Evolutionary conservation across 2,329 filamentous ascomycete genomes (phyloP), one percentile per base, ranked within the genome.

Genomic region (Rasamsonia emersonii): DNA sequence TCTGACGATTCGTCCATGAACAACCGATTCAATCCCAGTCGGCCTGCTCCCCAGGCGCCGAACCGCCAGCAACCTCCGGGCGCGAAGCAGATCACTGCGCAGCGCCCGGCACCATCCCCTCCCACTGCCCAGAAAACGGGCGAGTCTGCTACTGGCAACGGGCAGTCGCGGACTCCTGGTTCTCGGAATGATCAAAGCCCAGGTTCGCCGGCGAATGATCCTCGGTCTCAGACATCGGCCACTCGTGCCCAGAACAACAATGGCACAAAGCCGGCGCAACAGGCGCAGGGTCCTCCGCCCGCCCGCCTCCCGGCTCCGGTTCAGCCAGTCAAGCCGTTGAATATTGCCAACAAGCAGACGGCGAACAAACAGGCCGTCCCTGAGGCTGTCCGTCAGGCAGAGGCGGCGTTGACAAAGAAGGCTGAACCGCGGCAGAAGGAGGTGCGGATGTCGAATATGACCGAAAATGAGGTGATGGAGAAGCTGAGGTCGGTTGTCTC

Each of bases 371-470:
- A 65, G 44, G 46, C 38, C 23, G 47, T 54, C 27, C 43, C 63
- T 36, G 84, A 91, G 51, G 72, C 80, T 18, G 77, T 93, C 45
- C 93, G 91, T 65, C 84, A 88, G 49, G 88, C 89, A 3, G 88
- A 96, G 58, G 81, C 82, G 32, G 86, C 86, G 7, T 72, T 96
- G 35, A 89, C 83, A 10, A 80, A 89, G 50, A 91, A 93, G 16
- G 61, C 79, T 3, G 60, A 77, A 18, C 78, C 86, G 49, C 79
- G 84, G 40, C 79, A 84, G 60, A 88, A 94, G 63, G 91, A 95
- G 62, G 86, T 91, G 29, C 86, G 91, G 53, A 95, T 98, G 86
- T 96, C 89, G 21, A 93, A 84, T 47, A 96, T 98, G 91, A 84
- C 85, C 7, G 91, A 98, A 63, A 82, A 74, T 43, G 89, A 98